These are phyloP conservation scores for Hirschfeldia incana DNA, from an alignment of 345 rosid species.

Conservation along the genomic window DNA sequence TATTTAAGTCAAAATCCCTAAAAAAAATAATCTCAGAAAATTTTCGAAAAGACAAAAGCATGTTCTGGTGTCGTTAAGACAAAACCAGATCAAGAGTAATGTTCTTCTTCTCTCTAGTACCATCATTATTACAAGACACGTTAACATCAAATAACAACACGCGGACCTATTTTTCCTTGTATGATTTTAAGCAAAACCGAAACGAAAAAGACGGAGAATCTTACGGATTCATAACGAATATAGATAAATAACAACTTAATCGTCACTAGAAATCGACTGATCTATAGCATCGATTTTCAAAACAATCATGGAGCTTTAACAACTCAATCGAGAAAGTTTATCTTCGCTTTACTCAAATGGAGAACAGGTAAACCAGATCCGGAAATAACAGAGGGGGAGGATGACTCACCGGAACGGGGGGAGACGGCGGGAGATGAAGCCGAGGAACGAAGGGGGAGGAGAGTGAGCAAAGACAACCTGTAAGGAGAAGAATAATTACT, in stretches of 20 bases:
- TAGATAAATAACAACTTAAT: constrained; percentile 2
- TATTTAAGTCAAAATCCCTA: constrained; percentile 22
- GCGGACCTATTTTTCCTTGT: neutral
- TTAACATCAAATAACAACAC: neutral
- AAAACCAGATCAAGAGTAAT: neutral
- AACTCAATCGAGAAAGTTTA: neutral
- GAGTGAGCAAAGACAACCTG: constrained; percentile 12
- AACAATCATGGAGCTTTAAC: neutral
- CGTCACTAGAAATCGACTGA: neutral
- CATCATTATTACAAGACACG: neutral
- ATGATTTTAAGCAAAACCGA: neutral
- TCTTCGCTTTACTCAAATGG: neutral
- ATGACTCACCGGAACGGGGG: constrained; percentile 21
- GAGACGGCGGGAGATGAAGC: constrained; percentile 4
- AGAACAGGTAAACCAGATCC: neutral
- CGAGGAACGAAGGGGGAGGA: constrained; percentile 1
- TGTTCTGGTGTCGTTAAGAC: neutral
- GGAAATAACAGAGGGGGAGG: neutral
- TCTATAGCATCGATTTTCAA: neutral
- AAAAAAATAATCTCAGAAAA: neutral
- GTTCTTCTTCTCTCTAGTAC: neutral
- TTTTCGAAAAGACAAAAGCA: neutral
- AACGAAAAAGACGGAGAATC: neutral
- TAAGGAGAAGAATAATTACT: neutral
- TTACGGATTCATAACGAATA: neutral